Conservation (phyloP, 2,329 filamentous ascomycete species). For the Clarireedia homoeocarpa region DNA sequence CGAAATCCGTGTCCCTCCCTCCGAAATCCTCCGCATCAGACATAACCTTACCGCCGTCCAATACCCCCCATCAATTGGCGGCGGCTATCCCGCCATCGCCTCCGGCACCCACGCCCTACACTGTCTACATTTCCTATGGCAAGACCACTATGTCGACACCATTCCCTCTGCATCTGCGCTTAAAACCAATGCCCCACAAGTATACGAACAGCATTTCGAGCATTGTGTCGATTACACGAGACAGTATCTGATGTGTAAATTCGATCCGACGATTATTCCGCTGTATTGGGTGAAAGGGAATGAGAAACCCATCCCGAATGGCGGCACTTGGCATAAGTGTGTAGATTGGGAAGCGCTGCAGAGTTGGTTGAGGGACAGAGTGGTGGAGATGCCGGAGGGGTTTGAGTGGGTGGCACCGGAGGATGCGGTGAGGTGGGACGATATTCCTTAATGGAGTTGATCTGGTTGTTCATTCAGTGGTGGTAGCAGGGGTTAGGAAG, state of each 20-base stretch:
- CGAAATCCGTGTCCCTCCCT: not conserved
- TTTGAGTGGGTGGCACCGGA: conserved; percentile 2
- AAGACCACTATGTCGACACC: conserved; percentile 1
- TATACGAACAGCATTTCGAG: conserved; percentile 7
- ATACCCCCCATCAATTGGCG: not conserved
- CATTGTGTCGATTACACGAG: conserved; percentile 2
- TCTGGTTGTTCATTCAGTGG: too few species aligned
- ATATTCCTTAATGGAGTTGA: too few species aligned
- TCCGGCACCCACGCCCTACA: conserved; percentile 5
- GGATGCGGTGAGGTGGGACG: too few species aligned
- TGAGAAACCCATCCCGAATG: not conserved
- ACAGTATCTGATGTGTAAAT: too few species aligned
- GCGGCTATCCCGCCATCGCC: conserved; percentile 6
- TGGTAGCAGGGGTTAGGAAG: too few species aligned
- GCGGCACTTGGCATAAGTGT: not conserved
- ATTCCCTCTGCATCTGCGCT: not conserved
- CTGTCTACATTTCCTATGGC: conserved; percentile 8
- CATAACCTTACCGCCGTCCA: not conserved
- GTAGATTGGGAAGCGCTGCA: conserved; percentile 5
- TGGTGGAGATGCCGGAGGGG: conserved; percentile 6
- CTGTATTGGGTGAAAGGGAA: too few species aligned
- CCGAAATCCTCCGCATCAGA: not conserved
- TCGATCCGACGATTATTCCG: too few species aligned
- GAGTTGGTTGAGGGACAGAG: conserved; percentile 4
- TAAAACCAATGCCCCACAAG: not conserved